phyloP scores from a whole-genome alignment of 2,329 filamentous ascomycete genomes.

The Claviceps capensis region DNA sequence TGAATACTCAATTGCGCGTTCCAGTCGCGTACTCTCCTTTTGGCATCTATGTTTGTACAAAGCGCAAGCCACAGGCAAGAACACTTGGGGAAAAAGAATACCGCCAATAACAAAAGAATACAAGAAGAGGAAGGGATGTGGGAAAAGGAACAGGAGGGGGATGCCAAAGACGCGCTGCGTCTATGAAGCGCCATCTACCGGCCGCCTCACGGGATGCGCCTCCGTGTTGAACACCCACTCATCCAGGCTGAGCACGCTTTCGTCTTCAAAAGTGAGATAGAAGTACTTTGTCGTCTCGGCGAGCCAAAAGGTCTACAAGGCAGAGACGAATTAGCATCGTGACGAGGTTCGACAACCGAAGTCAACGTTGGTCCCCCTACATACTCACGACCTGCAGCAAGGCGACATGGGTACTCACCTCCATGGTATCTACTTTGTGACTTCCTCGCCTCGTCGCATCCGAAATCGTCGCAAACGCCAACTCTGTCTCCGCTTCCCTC shows the following conservation, averaged over 20 bases:
- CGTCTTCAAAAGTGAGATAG: slow-evolving; percentile 56
- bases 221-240: slow-evolving; percentile 54
- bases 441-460: slow-evolving; percentile 20
- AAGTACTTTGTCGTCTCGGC: slow-evolving; percentile 71
- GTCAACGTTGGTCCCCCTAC: not conserved
- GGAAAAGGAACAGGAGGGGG: too few relatives aligned
- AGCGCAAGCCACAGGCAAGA: too few relatives aligned
- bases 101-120: too few relatives aligned
- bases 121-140: too few relatives aligned
- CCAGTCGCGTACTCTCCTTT: too few relatives aligned
- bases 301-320: slow-evolving; percentile 48
- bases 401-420: slow-evolving; percentile 22
- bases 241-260: slow-evolving; percentile 50
- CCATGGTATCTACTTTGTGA: slow-evolving; percentile 45
- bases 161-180: too few relatives aligned
- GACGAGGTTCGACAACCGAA: not conserved
- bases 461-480: slow-evolving; percentile 28
- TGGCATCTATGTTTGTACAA: too few relatives aligned
- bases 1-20: too few relatives aligned
- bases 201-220: slow-evolving; percentile 34
- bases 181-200: slow-evolving; percentile 2
- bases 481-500: slow-evolving; percentile 27
- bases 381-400: not conserved
- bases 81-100: too few relatives aligned
- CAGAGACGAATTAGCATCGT: not conserved